Evolutionary conservation across 1,139 yeast genomes (phyloP), one percentile per base, ranked within the genome.

Genomic region (Yamadazyma friedrichii): DNA sequence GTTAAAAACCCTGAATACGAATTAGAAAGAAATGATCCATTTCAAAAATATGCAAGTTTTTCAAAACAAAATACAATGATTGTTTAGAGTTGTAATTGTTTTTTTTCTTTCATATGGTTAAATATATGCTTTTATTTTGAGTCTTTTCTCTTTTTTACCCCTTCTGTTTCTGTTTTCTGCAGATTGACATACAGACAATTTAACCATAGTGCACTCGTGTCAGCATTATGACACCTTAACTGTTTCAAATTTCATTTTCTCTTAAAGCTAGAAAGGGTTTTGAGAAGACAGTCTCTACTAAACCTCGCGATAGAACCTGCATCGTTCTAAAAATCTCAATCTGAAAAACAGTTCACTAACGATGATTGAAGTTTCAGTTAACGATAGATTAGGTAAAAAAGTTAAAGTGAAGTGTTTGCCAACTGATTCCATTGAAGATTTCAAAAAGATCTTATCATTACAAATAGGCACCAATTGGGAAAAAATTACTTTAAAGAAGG

Each of bases 361-460:
- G 4, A 64, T 64, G 70, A 64, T 64, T 36, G 66, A 62, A 48
- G 59, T 64, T 13, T 53, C 57, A 31, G 68, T 64, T 4, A 64
- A 64, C 41, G 70, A 64, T 46, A 76, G 96, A 50, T 72, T 93
- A 15, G 98, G 98, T 1, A 88, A 88, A 64, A 88, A 88, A 57
- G 84, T 89, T 34, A 74, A 78, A 41, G 97, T 91, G 39, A 91
- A 88, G 64, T 88, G 96, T 56, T 72, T 91, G 15, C 84, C 84
- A 3, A 82, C 82, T 9, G 98, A 93, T 58, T 77, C 93, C 0
- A 74, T 93, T n/a, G 97, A 94, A 4, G 98, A 94, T 54, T 82
- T 93, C 61, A 93, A 94, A 66, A 82, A 84, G 58, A 78, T 93
- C 9, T 64, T 94, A 13, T 84, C 93, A 0, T 70, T 88, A 15